Base-by-base conservation (phyloP, 192 early-diverging fungal species). In the Mortierella hygrophila region DNA sequence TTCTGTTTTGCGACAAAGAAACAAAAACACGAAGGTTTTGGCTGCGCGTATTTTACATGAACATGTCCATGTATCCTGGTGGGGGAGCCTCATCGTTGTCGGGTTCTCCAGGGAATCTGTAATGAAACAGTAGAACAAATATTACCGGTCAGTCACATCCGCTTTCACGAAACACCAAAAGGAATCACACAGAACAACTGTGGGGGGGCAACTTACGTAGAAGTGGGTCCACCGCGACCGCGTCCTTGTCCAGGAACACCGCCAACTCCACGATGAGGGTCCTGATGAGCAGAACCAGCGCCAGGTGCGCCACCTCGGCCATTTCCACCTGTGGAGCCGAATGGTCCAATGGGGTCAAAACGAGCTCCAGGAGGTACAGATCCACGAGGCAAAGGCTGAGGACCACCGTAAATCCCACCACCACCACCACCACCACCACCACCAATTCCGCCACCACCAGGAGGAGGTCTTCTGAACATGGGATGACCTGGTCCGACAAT, bases 291-390 rank as follows among this genome's bases (percentile, higher is more conserved):
- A 74, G 79, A 74, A 2, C 84, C 84, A n/a, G 84, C 84, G 10
- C 84, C 84, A 11, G 84, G 84, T 5, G 79, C 70, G 21, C 49
- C 60, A 23, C 84, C 89, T 37, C 76, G 73, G 21, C 81, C 71
- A 52, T 89, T 80, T 26, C 79, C 76, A n/a, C 92, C 91, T 71
- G 69, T 55, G 9, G 81, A 73, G 20, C 93, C 95, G 81, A 96
- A 96, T 16, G 97, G 97, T 21, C 91, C 92, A 78, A 98, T 96
- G 9, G 97, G 97, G 85, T 99, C 97, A 88, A 97, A 99, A 29
- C 97, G 91, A 15, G 97, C 97, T 35, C 96, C 96, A 18, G 97
- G 92, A 13, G 96, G 96, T 68, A 96, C 95, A 37, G 95, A 91
- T 35, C 93, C 95, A 76, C 92, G 89, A 29, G 95, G 95, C n/a